Evolutionary conservation across 164 flowering plant genomes (phyloP).

Genomic region (Liquidambar formosana): DNA sequence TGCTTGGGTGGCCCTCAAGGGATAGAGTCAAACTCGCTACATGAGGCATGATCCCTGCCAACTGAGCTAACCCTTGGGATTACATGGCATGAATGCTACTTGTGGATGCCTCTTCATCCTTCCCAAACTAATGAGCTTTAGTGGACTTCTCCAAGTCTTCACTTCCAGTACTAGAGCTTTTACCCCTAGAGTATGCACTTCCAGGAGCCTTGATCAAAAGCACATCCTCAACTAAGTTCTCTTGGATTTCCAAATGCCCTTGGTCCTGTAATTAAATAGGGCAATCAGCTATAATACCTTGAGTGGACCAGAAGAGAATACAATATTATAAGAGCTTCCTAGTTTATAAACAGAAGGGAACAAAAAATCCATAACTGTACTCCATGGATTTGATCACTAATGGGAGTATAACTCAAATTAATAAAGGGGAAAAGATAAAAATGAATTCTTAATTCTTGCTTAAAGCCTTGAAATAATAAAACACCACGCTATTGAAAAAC

Average conservation of each 20-base stretch:
- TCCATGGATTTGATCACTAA: neutral
- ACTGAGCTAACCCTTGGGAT: no score
- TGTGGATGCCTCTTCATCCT: no score
- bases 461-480: neutral
- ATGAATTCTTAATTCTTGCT: neutral
- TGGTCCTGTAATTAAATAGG: constrained; percentile 26
- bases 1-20: no score
- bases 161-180: constrained; percentile 3
- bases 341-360: neutral
- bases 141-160: no score
- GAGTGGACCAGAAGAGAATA: no score
- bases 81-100: no score
- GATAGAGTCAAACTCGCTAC: no score
- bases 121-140: no score
- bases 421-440: neutral
- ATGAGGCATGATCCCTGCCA: no score
- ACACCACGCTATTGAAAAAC: no score
- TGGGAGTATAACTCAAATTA: neutral
- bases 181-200: constrained; percentile 58
- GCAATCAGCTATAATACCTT: neutral
- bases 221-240: constrained; percentile 32
- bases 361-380: neutral
- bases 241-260: constrained; percentile 7
- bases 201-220: constrained; percentile 75
- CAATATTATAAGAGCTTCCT: neutral